Evolutionary conservation across 1,139 yeast species (phyloP), one percentile per base, ranked within the genome.

Genomic region (Candida buenavistaensis): DNA sequence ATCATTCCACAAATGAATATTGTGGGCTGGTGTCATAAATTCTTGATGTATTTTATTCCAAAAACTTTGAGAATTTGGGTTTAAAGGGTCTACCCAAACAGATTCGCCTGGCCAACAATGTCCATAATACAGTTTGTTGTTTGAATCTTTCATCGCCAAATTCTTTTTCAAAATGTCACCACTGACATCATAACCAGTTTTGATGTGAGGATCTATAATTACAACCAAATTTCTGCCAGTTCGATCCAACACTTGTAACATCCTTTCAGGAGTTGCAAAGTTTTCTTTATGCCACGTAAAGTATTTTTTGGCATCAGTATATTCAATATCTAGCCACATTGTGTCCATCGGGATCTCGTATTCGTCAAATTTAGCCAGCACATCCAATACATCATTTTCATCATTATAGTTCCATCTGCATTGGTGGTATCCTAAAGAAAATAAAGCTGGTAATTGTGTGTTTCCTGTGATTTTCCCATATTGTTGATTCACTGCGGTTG

Each of bases 41-140:
- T 48, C 46, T 37, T 62, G 55, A 41, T 59, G 65, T 16, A 55
- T 54, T 12, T 44, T 26, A 40, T 59, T 64, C 97, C 97, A 92
- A 45, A 72, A 72, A 6, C 53, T 52, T 37, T 68, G 75, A 1
- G 87, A 75, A 2, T 63, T 54, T 1, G 94, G 89, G 50, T 82
- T 77, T 41, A 88, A 61, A 0, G 96, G 72, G 50, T 92, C 98
- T 32, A 92, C 76, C 97, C 98, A 92, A 3, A 88, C 72, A 0
- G 96, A 84, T 48, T 86, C 90, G 0, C 98, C 99, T 1, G 98
- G 97, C 99, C 99, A 92, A 60, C 98, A 92, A 57, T 89, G 94
- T 2, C 97, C 98, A 40, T 75, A 68, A 54, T 71, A 90, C 2
- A 80, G 62, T 1, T 64, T 57, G 26, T 68, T 62, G 3, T 40